phyloP scores from a whole-genome alignment of 768 basidiomycete species.

The Lentinula lateritia region DNA sequence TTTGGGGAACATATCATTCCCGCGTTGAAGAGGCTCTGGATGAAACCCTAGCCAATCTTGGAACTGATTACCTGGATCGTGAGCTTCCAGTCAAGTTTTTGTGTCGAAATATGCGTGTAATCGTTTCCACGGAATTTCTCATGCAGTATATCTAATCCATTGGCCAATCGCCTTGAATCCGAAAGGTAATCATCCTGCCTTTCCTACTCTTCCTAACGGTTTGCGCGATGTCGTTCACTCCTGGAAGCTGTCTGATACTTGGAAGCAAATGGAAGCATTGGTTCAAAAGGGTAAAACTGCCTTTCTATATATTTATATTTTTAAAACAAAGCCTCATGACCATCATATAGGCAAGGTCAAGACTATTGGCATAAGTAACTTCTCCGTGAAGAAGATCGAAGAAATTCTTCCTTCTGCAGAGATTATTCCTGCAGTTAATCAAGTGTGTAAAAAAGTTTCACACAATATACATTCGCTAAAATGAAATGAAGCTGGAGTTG shows the following conservation, averaged over 20 bases:
- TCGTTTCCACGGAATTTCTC: neutral
- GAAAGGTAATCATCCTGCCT: constrained; percentile 54
- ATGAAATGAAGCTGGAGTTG: constrained; percentile 50
- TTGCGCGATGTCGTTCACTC: constrained; percentile 61
- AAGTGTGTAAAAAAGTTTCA: constrained; percentile 34
- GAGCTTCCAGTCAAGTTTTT: constrained; percentile 20
- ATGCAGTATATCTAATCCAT: constrained; percentile 60
- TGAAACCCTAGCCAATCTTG: constrained; percentile 70
- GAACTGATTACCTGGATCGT: constrained; percentile 84
- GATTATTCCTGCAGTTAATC: constrained; percentile 68
- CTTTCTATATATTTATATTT: neutral
- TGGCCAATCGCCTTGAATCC: constrained; percentile 79
- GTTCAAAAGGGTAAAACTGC: constrained; percentile 47
- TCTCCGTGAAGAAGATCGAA: constrained; percentile 61
- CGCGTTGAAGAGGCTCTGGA: constrained; percentile 73
- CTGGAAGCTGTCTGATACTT: constrained; percentile 69
- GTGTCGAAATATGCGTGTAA: neutral
- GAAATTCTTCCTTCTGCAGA: constrained; percentile 62
- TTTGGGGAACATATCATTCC: constrained; percentile 54
- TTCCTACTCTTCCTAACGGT: constrained; percentile 58
- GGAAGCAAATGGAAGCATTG: constrained; percentile 79
- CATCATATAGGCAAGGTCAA: constrained; percentile 50
- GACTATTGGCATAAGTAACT: constrained; percentile 74
- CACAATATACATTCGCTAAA: neutral
- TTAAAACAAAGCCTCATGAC: neutral